Evolutionary conservation across 352 stramenopile genomes (phyloP), one percentile per base, ranked within the genome.

Genomic region (Nothophytophthora sp.): DNA sequence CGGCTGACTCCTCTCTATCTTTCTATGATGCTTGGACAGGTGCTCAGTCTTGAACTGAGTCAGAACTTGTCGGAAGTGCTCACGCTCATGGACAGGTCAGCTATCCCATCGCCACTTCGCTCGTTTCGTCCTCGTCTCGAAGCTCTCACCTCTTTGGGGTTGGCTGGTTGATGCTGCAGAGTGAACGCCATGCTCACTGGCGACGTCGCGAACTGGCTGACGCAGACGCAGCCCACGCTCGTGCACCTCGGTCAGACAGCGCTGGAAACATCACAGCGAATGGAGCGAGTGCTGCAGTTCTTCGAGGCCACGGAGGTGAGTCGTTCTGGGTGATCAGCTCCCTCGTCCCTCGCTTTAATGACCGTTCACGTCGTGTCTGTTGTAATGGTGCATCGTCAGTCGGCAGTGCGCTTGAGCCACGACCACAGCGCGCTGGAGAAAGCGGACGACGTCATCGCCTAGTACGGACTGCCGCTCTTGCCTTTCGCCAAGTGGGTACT

Each of bases 271-370:
- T 63, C 58, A 32, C 41, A 75, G 30, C 59, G 42, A 19, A 59
- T 77, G 18, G 67, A 71, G 33, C 40, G 47, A 16, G 67, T 73
- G 7, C 59, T 81, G 12, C 37, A 20, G 5, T 77, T 81, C 36
- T 63, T 81, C 13, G 67, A 73, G 29, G 55, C 52, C 43, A 60
- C 63, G 5, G 63, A 77, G 65, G 69, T 76, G 33, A 1, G 16
- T 47, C 18, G 4, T 32, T 24, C 13, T 29, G 22, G 38, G 29
- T 10, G 3, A 25, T 8, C 10, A 28, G 30, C 28, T 15, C 4
- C 19, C 12, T 5, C 29, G 8, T 9, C 2, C 2, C 19, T 44
- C 18, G 35, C 35, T 38, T 4, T 12, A n/a, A n/a, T n/a, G n/a
- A n/a, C n/a, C n/a, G n/a, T n/a, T n/a, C n/a, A n/a, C n/a, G n/a